A percentile compares a stretch with the other conserved stretches of the same genome.
phyloP scores from a whole-genome alignment of 2,329 filamentous ascomycete species.

The Diaporthe ilicicola region DNA sequence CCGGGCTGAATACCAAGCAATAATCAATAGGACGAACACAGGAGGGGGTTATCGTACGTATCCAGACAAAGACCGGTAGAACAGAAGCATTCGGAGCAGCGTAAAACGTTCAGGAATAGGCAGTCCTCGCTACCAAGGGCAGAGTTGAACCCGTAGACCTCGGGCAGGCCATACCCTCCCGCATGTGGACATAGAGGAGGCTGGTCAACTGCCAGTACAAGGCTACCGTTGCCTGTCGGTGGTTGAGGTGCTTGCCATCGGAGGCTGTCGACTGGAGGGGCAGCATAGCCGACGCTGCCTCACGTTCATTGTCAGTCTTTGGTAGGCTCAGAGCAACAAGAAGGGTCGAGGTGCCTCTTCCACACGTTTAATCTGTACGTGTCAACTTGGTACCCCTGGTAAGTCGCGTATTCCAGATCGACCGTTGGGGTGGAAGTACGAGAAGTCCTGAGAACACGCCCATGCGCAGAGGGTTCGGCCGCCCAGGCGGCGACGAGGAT shows the following conservation, averaged over 20 bases:
- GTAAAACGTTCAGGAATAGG: conserved; percentile 56
- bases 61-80: conserved; percentile 55
- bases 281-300: conserved; percentile 41
- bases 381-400: conserved; percentile 10
- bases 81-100: conserved; percentile 53
- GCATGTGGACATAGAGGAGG: conserved; percentile 42
- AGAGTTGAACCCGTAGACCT: conserved; percentile 40
- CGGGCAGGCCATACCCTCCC: conserved; percentile 40
- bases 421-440: background rate
- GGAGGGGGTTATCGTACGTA: conserved; percentile 42
- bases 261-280: conserved; percentile 39
- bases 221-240: conserved; percentile 33
- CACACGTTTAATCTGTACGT: conserved; percentile 7
- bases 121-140: conserved; percentile 52
- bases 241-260: conserved; percentile 41
- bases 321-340: background rate
- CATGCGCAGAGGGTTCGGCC: background rate
- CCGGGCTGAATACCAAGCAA: background rate
- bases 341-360: background rate
- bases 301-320: background rate
- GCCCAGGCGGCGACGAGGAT: conserved; percentile 2
- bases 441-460: background rate
- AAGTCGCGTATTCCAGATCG: conserved; percentile 3
- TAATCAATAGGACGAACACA: background rate
- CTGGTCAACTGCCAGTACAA: conserved; percentile 39